These are phyloP conservation scores for Macrophomina pseudophaseolina DNA, from an alignment of 2,329 filamentous ascomycete genomes.

Conservation along the genomic window DNA sequence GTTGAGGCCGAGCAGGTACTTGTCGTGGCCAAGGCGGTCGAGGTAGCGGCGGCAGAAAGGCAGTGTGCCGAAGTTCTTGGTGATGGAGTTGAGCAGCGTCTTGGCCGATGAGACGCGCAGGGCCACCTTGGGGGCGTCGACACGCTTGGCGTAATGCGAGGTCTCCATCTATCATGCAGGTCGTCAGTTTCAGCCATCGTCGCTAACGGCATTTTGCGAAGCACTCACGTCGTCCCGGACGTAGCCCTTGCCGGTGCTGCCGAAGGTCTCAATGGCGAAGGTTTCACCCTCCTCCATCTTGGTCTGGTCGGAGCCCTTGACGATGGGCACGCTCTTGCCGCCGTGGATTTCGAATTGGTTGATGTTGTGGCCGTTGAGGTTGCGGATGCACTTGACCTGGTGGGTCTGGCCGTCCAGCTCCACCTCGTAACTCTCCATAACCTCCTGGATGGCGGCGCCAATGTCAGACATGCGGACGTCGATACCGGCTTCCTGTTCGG, in stretches of 20 bases:
- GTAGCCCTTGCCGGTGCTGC: conserved; percentile 87
- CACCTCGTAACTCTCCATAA: conserved; percentile 92
- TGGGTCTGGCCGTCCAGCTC: conserved; percentile 79
- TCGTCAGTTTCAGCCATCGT: background rate
- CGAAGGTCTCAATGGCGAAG: conserved; percentile 96
- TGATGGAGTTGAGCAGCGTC: conserved; percentile 84
- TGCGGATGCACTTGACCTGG: conserved; percentile 83
- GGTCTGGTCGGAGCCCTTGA: conserved; percentile 83
- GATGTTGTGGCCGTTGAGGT: conserved; percentile 90
- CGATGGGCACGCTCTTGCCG: conserved; percentile 90
- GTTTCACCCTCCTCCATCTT: conserved; percentile 98
- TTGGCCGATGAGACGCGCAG: conserved; percentile 82
- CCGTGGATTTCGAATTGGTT: conserved; percentile 89
- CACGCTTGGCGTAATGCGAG: conserved; percentile 82
- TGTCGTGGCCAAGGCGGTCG: conserved; percentile 90
- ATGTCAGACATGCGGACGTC: conserved; percentile 89
- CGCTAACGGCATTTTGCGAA: conserved; percentile 41
- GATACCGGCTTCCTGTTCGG: conserved; percentile 76
- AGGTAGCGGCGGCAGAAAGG: conserved; percentile 91
- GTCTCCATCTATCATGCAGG: conserved; percentile 62
- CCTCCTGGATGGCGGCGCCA: conserved; percentile 82
- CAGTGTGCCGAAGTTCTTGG: conserved; percentile 93
- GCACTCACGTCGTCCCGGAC: conserved; percentile 75
- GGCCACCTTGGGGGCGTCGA: conserved; percentile 75
- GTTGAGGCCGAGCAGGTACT: conserved; percentile 90